Evolutionary conservation across 345 rosid genomes (phyloP), one percentile per base, ranked within the genome.

Genomic region (Gossypium thurberi): DNA sequence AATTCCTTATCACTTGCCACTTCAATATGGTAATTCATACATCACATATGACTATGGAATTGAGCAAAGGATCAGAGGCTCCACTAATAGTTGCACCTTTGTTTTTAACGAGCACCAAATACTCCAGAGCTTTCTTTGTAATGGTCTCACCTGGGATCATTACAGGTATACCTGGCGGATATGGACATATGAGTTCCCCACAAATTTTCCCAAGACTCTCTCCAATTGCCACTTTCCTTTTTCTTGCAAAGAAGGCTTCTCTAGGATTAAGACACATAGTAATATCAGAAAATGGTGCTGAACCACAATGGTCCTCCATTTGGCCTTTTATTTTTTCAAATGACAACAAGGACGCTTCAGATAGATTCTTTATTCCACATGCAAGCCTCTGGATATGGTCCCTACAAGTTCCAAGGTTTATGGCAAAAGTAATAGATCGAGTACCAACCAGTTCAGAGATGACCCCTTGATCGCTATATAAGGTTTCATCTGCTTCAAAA

Each of bases 131-230:
- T 23, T 25, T 70, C 44, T 82, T 56, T 1, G 86, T 80, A 55
- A 88, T 84, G 52, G 76, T 47, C 78, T 88, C 92, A 4, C 92
- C 90, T 0, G 87, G 90, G 48, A 83, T 76, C 77, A 79, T 37
- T 12, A 84, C 80, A 13, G 92, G 87, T 65, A 88, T 88, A 62
- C 92, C 90, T 0, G 89, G 89, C 13, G 90, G 92, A 46, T 85
- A 87, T 46, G 91, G 86, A 68, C 91, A 85, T 77, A 87, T 78
- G 14, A 87, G 85, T 78, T 87, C 89, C 66, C 91, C 89, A 25
- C 83, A 82, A 15, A 82, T 73, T 74, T 78, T 77, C 33, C 84
- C 89, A 43, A 85, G 65, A 72, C 89, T 76, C 70, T 87, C 84
- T 56, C 72, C 69, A 8, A 84, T 17, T 2, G 61, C 40, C 75